Base-by-base conservation (phyloP, 805 yeast species). In the Candida rishiriensis region DNA sequence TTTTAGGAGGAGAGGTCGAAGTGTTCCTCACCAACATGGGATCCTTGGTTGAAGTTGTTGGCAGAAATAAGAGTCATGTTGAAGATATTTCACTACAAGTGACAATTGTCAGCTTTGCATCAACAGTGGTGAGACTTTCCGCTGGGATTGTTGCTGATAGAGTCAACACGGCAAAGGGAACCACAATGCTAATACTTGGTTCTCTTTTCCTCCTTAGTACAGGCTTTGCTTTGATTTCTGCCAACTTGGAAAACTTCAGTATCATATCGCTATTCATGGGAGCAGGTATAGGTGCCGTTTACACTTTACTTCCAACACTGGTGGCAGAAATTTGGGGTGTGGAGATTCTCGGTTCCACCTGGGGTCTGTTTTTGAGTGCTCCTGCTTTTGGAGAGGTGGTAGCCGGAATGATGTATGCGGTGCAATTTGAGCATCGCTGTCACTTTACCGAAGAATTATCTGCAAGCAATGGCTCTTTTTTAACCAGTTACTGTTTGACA, bases 351-450 rank as follows among this genome's bases (percentile, higher is more conserved):
- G 97, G 97, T 0, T 83, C 95, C 1, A 83, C 89, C 2, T 90
- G 96, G 88, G 97, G 97, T 2, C 69, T 85, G 29, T 85, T 88
- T 59, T 81, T 89, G 78, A 71, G 86, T 35, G 95, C 95, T 0
- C 97, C 97, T 1, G 96, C 97, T 0, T 50, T 87, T 2, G 96
- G 96, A 1, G 72, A 91, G 1, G 69, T 85, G 4, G 48, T 77
- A 2, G 85, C 76, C 54, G 90, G 95, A 6, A 55, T 85, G 40
- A 51, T 81, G 11, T 89, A 83, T 60, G 97, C 95, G 0, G 55
- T 64, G 18, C 63, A 78, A 15, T 81, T 76, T 52, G 93, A 87
- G 51, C 38, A 43, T 5, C 49, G 53, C 34, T 64, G 75, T 41
- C 14, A 36, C 32, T 17, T 33, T 33, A 14, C 28, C 13, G 29